A percentile compares a stretch with the other conserved stretches of the same genome.
These are phyloP conservation scores for Acanthamoeba lenticulata DNA, from an alignment of 208 protist species.

Conservation along the genomic window DNA sequence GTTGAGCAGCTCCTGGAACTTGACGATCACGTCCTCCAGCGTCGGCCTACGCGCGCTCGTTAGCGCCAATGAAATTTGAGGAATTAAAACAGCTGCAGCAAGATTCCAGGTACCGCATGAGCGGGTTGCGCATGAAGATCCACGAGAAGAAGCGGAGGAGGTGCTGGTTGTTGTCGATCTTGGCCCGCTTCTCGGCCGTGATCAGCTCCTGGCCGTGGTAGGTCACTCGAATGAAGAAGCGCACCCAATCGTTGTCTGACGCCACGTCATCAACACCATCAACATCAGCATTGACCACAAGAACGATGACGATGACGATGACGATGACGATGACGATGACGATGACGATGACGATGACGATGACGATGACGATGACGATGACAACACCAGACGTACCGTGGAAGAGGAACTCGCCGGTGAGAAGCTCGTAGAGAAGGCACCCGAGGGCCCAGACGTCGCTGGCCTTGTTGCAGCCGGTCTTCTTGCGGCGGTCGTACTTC, in stretches of 20 bases:
- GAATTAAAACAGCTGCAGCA: background rate
- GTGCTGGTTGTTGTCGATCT: conserved; percentile 64
- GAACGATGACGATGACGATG: background rate
- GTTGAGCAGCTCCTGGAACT: conserved; percentile 58
- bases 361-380: too few relatives aligned
- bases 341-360: too few relatives aligned
- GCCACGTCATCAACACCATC: background rate
- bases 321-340: too few relatives aligned
- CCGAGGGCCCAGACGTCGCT: conserved; percentile 88
- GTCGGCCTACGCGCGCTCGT: background rate
- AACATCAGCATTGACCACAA: background rate
- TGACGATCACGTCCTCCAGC: conserved; percentile 50
- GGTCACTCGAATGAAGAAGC: conserved; percentile 63
- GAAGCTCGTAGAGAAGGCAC: conserved; percentile 87
- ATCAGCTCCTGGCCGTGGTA: conserved; percentile 48
- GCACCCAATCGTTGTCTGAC: conserved; percentile 64
- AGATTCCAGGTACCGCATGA: background rate
- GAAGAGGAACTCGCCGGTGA: conserved; percentile 88
- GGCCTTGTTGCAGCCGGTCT: conserved; percentile 72
- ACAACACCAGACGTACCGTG: conserved; percentile 70
- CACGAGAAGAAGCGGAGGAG: conserved; percentile 57
- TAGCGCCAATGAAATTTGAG: background rate
- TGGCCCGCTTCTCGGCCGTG: conserved; percentile 13
- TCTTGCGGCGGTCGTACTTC: conserved; percentile 65
- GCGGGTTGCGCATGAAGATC: conserved; percentile 63